Evolutionary conservation across 208 protist genomes (phyloP).

Genomic region (Herpetomonas samuelpessoai): DNA sequence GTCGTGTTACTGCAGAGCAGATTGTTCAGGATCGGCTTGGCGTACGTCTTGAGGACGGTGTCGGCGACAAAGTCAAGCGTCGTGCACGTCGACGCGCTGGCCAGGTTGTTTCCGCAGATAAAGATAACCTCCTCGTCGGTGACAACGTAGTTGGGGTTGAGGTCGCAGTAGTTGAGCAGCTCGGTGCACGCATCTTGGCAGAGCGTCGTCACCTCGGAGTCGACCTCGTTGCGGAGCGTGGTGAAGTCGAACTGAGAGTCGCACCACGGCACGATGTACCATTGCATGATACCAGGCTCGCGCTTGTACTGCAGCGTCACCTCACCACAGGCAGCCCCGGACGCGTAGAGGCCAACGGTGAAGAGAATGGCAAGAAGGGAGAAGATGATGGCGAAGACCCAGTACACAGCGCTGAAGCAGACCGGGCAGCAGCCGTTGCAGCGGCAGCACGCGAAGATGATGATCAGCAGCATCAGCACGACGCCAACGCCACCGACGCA

Average conservation of each 20-base stretch:
- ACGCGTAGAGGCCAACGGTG: conserved; percentile 40
- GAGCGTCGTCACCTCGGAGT: conserved; percentile 9
- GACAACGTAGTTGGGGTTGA: conserved; percentile 10
- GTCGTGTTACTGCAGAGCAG: conserved; percentile 42
- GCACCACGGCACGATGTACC: conserved; percentile 73
- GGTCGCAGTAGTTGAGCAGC: conserved; percentile 60
- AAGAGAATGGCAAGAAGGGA: conserved; percentile 55
- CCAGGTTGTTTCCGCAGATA: conserved; percentile 43
- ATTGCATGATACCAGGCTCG: conserved; percentile 72
- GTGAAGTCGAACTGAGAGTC: conserved; percentile 40
- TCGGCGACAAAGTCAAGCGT: conserved; percentile 33
- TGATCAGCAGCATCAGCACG: conserved; percentile 49
- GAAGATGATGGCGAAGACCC: conserved; percentile 58
- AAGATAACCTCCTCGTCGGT: conserved; percentile 22
- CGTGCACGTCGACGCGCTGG: conserved; percentile 17
- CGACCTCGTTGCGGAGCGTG: conserved; percentile 26
- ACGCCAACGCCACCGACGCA: conserved; percentile 50
- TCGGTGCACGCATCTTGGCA: conserved; percentile 36
- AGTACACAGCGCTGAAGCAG: conserved; percentile 51
- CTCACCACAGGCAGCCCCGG: conserved; percentile 54
- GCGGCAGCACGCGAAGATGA: conserved; percentile 56
- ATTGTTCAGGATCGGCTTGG: conserved; percentile 43
- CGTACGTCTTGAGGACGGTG: conserved; percentile 30
- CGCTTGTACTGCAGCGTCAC: conserved; percentile 56
- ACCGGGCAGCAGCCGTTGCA: conserved; percentile 34